Percentiles rank a stretch among this genome's conserved stretches.
Evolutionary conservation across 2,329 filamentous ascomycete species (phyloP).

Genomic region (Trichoderma gracile): DNA sequence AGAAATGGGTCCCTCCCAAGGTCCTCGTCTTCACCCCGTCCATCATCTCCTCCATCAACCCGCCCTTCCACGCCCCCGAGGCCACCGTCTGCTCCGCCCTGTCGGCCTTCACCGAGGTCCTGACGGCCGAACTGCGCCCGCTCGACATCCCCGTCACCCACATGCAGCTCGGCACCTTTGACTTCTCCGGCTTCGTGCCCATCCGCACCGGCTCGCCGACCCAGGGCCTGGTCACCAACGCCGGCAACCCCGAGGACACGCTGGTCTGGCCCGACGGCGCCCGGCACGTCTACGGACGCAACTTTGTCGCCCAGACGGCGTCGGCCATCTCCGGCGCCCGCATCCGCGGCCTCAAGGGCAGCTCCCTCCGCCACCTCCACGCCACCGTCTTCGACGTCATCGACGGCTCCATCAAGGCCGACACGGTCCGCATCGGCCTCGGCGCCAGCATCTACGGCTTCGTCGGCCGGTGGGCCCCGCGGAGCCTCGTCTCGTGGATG

Average conservation of each 20-base stretch:
- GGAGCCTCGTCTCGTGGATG: conserved; percentile 85
- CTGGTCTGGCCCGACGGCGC: conserved; percentile 65
- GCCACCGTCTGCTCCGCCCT: conserved; percentile 82
- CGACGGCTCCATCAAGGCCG: conserved; percentile 60
- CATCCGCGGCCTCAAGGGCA: conserved; percentile 64
- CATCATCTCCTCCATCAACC: conserved; percentile 76
- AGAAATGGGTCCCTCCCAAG: conserved; percentile 59
- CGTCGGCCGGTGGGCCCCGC: conserved; percentile 78
- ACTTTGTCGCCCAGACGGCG: conserved; percentile 58
- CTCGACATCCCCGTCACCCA: conserved; percentile 79
- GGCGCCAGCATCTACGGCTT: conserved; percentile 83
- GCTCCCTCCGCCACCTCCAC: conserved; percentile 75
- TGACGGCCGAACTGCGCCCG: conserved; percentile 75
- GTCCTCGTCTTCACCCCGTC: conserved; percentile 77
- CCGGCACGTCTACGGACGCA: conserved; percentile 61
- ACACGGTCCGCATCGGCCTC: conserved; percentile 76
- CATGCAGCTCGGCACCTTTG: conserved; percentile 88
- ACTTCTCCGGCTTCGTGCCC: conserved; percentile 68
- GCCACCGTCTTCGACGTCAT: conserved; percentile 89
- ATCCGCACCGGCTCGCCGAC: conserved; percentile 37
- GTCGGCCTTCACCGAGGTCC: conserved; percentile 79
- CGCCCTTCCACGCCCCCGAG: conserved; percentile 82
- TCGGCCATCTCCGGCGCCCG: conserved; percentile 59
- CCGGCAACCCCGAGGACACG: conserved; percentile 48
- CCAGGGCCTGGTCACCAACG: conserved; percentile 43